Percentiles rank a stretch among this genome's conserved stretches.
Conservation (phyloP, 1,284 basidiomycete species). For the Apiotrichum sp. region DNA sequence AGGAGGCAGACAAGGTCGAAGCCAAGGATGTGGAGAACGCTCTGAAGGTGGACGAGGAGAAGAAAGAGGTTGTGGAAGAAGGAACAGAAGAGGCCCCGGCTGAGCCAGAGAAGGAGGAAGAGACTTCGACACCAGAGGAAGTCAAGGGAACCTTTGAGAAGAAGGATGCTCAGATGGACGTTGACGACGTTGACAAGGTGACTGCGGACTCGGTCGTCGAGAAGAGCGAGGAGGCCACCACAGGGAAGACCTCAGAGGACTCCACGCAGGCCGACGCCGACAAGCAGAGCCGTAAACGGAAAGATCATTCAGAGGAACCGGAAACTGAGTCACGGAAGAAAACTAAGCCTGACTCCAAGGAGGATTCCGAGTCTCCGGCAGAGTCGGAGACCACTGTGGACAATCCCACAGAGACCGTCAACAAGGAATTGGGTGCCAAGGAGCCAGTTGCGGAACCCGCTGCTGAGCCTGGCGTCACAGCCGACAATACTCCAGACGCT, state of each 20-base stretch:
- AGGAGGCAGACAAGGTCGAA: not conserved
- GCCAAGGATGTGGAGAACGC: not conserved
- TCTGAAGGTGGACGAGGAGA: not conserved
- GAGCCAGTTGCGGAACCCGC: too few relatives aligned
- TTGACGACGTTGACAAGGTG: not conserved
- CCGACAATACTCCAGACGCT: too few relatives aligned
- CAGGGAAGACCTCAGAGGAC: too few relatives aligned
- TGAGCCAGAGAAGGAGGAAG: not conserved
- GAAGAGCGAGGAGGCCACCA: not conserved
- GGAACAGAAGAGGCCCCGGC: not conserved
- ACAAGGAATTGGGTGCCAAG: not conserved
- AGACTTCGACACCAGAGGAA: too few relatives aligned
- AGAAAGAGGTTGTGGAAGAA: not conserved
- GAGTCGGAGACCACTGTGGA: not conserved
- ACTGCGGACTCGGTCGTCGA: not conserved
- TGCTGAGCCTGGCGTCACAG: too few relatives aligned
- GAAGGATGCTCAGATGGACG: not conserved
- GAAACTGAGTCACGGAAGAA: not conserved
- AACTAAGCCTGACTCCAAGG: slow-evolving; percentile 1
- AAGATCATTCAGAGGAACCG: not conserved
- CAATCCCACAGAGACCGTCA: too few relatives aligned
- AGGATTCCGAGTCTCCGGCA: too few relatives aligned
- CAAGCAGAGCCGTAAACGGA: not conserved
- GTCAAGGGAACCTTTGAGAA: not conserved
- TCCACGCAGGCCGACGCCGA: too few relatives aligned